Evolutionary conservation across 208 protist species (phyloP).

Genomic region (Leishmania gerbilli): DNA sequence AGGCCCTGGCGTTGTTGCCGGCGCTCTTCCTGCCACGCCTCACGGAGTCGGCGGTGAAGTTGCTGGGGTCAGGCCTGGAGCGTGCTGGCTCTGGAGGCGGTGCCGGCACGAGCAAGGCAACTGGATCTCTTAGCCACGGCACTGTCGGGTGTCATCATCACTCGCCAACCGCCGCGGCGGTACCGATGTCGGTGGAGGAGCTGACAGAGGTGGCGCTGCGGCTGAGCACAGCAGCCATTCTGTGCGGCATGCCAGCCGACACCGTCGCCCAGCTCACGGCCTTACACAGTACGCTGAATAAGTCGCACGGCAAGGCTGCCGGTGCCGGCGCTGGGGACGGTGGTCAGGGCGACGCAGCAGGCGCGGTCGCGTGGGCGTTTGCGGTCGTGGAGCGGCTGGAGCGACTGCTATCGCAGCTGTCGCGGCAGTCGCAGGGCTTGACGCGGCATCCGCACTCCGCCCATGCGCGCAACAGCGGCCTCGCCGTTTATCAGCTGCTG

Average conservation of each 20-base stretch:
- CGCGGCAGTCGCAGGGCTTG: conserved; percentile 34
- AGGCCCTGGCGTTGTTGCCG: conserved; percentile 42
- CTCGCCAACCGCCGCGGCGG: background rate
- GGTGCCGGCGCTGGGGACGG: background rate
- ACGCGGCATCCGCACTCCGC: conserved; percentile 42
- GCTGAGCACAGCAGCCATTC: conserved; percentile 36
- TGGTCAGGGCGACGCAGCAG: background rate
- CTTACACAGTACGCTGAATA: conserved; percentile 56
- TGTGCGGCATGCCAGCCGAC: conserved; percentile 49
- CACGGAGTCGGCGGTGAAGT: conserved; percentile 31
- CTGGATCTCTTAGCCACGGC: background rate
- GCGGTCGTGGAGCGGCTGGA: conserved; percentile 57
- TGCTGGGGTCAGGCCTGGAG: conserved; percentile 1
- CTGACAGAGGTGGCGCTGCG: conserved; percentile 37
- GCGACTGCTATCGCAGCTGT: conserved; percentile 41
- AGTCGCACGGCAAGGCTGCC: conserved; percentile 14
- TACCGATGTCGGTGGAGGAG: conserved; percentile 9
- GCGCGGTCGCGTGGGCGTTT: conserved; percentile 17
- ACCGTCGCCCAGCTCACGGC: conserved; percentile 55
- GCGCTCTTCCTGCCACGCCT: conserved; percentile 46
- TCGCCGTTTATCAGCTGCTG: conserved; percentile 66
- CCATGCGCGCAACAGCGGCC: conserved; percentile 39
- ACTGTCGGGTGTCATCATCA: background rate
- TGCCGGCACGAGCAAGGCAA: background rate
- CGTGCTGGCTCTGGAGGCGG: background rate